phyloP scores from a whole-genome alignment of 2,329 filamentous ascomycete species.

The Nakataea oryzae region DNA sequence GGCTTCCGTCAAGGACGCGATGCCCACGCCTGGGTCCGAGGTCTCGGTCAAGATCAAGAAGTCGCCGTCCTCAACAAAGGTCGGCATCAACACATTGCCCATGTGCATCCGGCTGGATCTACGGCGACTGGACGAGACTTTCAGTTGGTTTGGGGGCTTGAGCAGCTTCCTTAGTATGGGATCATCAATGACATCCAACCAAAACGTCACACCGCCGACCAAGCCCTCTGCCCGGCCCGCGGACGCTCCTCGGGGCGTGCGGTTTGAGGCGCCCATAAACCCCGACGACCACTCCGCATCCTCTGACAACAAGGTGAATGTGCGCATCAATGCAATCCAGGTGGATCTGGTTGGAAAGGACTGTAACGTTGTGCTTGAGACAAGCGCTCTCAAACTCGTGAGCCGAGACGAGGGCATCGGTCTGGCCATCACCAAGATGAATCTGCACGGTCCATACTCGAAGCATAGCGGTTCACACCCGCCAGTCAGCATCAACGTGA shows the following conservation, averaged over 20 bases:
- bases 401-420: slow-evolving; percentile 64
- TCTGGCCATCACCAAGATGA: slow-evolving; percentile 65
- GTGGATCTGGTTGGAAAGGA: slow-evolving; percentile 68
- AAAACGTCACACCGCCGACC: slow-evolving; percentile 37
- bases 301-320: slow-evolving; percentile 58
- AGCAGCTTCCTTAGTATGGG: slow-evolving; percentile 86
- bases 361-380: slow-evolving; percentile 63
- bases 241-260: slow-evolving; percentile 43
- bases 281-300: slow-evolving; percentile 33
- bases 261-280: slow-evolving; percentile 43
- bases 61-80: slow-evolving; percentile 30
- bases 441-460: slow-evolving; percentile 60
- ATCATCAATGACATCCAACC: slow-evolving; percentile 64
- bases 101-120: slow-evolving; percentile 69
- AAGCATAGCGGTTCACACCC: slow-evolving; percentile 41
- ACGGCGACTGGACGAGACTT: slow-evolving; percentile 71
- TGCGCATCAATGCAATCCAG: slow-evolving; percentile 66
- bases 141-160: slow-evolving; percentile 81
- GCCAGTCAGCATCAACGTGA: slow-evolving; percentile 52
- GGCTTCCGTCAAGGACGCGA: slow-evolving; percentile 47
- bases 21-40: slow-evolving; percentile 46
- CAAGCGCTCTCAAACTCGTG: slow-evolving; percentile 73
- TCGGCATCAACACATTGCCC: slow-evolving; percentile 67
- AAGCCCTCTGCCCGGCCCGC: slow-evolving; percentile 22
- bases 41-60: slow-evolving; percentile 42